Conservation (phyloP, 106 monocot genomes). For the Dendrobium huoshanense region DNA sequence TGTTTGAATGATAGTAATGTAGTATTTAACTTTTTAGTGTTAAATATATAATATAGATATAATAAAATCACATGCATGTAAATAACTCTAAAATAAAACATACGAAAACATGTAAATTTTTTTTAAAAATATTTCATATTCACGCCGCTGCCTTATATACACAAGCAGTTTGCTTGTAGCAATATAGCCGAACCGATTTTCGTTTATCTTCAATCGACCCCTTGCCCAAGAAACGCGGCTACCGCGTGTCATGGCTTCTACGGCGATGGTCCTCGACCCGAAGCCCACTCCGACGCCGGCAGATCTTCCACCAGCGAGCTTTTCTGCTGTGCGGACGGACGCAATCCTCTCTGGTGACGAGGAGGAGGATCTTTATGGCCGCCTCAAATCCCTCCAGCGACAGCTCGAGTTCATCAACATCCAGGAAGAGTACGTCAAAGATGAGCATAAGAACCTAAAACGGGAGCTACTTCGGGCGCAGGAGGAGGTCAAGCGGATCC, state of each 20-base stretch:
- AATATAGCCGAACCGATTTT: no score
- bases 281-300: slow-evolving; percentile 21
- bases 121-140: no score
- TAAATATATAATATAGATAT: no score
- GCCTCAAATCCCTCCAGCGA: slow-evolving; percentile 78
- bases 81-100: no score
- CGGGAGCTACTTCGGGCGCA: slow-evolving; percentile 89
- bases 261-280: slow-evolving; percentile 46
- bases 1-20: no score
- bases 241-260: slow-evolving; percentile 36
- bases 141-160: no score
- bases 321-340: slow-evolving; percentile 20
- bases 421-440: slow-evolving; percentile 99
- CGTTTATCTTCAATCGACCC: no score
- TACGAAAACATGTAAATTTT: no score
- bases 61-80: no score
- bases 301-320: slow-evolving; percentile 21
- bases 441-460: slow-evolving; percentile 99
- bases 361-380: slow-evolving; percentile 55
- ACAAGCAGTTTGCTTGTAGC: no score
- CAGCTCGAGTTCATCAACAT: slow-evolving; percentile 93
- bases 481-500: slow-evolving; percentile 99
- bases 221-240: no score
- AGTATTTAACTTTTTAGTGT: no score
- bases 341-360: slow-evolving; percentile 23